Percentiles rank a stretch among this genome's conserved stretches.
These are phyloP conservation scores for Russula emetica DNA, from an alignment of 768 basidiomycete genomes.

Conservation along the genomic window DNA sequence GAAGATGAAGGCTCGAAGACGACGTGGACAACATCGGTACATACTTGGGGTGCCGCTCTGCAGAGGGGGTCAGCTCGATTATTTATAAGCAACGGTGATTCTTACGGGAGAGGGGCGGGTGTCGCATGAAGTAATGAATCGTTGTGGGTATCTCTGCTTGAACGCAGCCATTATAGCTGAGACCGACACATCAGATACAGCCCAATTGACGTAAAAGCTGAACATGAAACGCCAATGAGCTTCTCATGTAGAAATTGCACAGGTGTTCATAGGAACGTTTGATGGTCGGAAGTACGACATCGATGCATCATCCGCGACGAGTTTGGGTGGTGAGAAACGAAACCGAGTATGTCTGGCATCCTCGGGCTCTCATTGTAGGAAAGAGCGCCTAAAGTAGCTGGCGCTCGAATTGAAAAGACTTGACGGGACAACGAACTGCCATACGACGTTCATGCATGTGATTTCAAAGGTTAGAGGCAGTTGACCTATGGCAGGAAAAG, in stretches of 20 bases:
- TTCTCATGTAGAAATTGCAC: too few relatives aligned
- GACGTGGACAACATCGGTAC: neutral
- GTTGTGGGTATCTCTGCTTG: neutral
- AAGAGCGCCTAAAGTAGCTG: too few relatives aligned
- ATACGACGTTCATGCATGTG: neutral
- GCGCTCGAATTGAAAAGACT: neutral
- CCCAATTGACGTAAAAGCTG: neutral
- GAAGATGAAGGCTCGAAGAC: neutral
- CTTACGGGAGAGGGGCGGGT: too few relatives aligned
- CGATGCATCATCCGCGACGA: neutral
- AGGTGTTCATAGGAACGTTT: neutral
- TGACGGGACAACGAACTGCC: neutral
- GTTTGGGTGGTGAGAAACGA: neutral
- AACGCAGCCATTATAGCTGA: conserved; percentile 6
- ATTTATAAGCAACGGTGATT: neutral
- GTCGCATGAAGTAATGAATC: neutral
- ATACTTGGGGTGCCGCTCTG: conserved; percentile 13
- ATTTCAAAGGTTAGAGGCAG: too few relatives aligned
- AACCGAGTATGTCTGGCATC: too few relatives aligned
- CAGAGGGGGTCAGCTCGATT: neutral
- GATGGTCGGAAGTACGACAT: neutral
- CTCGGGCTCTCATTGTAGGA: neutral
- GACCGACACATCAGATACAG: neutral
- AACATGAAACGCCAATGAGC: neutral
- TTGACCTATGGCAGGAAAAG: too few relatives aligned